Evolutionary conservation across 2,329 filamentous ascomycete genomes (phyloP).

Genomic region (Fusarium algeriense): DNA sequence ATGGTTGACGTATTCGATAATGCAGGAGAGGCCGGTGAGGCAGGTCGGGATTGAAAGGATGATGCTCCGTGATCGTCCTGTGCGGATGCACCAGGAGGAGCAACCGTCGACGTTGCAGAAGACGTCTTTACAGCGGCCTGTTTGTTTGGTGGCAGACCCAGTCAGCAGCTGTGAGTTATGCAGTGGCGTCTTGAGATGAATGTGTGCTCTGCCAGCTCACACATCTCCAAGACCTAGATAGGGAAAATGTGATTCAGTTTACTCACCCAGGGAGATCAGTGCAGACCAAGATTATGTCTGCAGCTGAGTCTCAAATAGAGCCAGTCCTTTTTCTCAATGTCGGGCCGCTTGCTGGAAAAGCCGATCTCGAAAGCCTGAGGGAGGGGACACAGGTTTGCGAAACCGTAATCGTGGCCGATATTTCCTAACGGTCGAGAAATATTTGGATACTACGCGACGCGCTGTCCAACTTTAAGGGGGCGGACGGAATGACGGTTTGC

Average conservation of each 20-base stretch:
- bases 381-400: constrained; percentile 31
- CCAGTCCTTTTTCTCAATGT: constrained; percentile 47
- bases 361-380: constrained; percentile 43
- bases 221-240: constrained; percentile 27
- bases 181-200: constrained; percentile 42
- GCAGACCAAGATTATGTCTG: constrained; percentile 71
- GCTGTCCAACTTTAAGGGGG: constrained; percentile 49
- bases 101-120: constrained; percentile 61
- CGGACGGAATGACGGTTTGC: constrained; percentile 42
- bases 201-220: constrained; percentile 40
- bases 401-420: constrained; percentile 36
- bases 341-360: constrained; percentile 42
- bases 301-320: constrained; percentile 65
- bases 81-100: constrained; percentile 70
- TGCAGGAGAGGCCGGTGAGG: constrained; percentile 66
- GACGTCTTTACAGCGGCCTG: constrained; percentile 67
- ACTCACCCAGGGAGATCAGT: constrained; percentile 69
- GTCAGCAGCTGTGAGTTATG: constrained; percentile 46
- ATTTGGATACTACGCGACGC: constrained; percentile 51
- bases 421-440: constrained; percentile 34
- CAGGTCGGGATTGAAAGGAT: constrained; percentile 50
- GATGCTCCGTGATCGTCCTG: constrained; percentile 65
- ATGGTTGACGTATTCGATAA: constrained; percentile 73
- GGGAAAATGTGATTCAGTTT: constrained; percentile 12
- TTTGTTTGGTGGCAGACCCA: constrained; percentile 25